Evolutionary conservation across 495 filamentous ascomycete species (phyloP).

Genomic region (Letharia columbiana): DNA sequence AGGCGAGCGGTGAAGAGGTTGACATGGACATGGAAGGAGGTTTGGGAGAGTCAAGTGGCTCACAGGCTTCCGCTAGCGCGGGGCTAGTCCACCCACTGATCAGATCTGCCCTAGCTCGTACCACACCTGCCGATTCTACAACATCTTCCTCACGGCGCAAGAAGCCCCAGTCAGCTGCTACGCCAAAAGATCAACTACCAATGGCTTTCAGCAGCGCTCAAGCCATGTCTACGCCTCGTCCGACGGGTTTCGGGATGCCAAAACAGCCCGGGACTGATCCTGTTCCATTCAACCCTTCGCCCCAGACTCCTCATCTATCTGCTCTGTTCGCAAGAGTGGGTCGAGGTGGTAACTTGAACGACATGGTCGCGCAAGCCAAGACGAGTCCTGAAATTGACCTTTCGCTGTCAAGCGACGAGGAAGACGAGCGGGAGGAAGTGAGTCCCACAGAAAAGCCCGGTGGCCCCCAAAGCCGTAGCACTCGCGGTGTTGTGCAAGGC

Average conservation of each 20-base stretch:
- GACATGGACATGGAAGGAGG: conserved; percentile 56
- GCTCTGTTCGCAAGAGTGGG: conserved; percentile 58
- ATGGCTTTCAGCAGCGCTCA: background rate
- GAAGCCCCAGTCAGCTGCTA: background rate
- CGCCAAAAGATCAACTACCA: conserved; percentile 1
- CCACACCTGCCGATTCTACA: conserved; percentile 39
- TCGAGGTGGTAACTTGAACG: conserved; percentile 52
- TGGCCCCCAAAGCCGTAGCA: conserved; percentile 25
- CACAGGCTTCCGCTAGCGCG: conserved; percentile 33
- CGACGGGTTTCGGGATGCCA: background rate
- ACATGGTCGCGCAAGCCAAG: conserved; percentile 51
- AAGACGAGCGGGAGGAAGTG: conserved; percentile 39
- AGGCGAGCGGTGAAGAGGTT: conserved; percentile 73
- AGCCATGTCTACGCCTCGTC: conserved; percentile 7
- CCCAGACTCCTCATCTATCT: conserved; percentile 69
- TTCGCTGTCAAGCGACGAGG: conserved; percentile 29
- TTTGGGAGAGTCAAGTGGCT: conserved; percentile 39
- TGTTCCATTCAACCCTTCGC: conserved; percentile 47
- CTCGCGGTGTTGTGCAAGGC: conserved; percentile 28
- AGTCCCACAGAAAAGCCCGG: conserved; percentile 15
- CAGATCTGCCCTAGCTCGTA: conserved; percentile 40
- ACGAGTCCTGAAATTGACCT: conserved; percentile 43
- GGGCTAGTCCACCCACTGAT: conserved; percentile 64
- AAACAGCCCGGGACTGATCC: background rate
- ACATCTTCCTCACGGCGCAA: conserved; percentile 38